A percentile compares a stretch with the other conserved stretches of the same genome.
Evolutionary conservation across 2,329 filamentous ascomycete species (phyloP).

Genomic region (Talaromyces sp.): DNA sequence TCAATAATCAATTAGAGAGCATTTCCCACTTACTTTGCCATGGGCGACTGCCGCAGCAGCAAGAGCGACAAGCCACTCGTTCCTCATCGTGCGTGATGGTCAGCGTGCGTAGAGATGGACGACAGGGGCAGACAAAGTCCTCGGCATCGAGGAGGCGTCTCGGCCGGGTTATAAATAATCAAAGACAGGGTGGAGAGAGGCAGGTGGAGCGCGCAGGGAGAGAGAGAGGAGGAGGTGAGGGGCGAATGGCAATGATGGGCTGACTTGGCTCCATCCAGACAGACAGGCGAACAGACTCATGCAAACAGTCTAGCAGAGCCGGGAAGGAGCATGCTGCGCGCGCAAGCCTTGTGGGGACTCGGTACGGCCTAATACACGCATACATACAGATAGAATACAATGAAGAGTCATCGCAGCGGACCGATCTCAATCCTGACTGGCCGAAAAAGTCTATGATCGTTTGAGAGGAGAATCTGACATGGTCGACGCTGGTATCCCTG

Average conservation of each 20-base stretch:
- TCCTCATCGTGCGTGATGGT: conserved; percentile 24
- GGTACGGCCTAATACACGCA: background rate
- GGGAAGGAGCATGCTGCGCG: background rate
- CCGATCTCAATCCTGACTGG: background rate
- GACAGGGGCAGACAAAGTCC: background rate
- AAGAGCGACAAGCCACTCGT: conserved; percentile 27
- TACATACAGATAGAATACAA: background rate
- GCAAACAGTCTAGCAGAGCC: background rate
- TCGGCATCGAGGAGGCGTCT: background rate
- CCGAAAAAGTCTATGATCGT: background rate
- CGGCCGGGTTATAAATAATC: background rate
- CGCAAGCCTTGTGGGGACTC: background rate
- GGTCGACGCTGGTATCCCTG: background rate
- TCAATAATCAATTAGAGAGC: background rate
- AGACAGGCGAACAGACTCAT: background rate
- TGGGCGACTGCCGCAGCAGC: conserved; percentile 25
- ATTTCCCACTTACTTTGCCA: conserved; percentile 24
- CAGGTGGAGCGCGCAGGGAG: background rate
- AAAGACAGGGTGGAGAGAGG: background rate
- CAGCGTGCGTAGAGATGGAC: background rate
- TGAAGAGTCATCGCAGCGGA: background rate
- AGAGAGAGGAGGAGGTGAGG: background rate
- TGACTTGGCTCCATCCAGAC: too few species aligned
- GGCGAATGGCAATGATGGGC: background rate
- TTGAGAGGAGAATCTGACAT: background rate